Evolutionary conservation across 1,139 yeast species (phyloP).

Genomic region (Hansenula sp.): DNA sequence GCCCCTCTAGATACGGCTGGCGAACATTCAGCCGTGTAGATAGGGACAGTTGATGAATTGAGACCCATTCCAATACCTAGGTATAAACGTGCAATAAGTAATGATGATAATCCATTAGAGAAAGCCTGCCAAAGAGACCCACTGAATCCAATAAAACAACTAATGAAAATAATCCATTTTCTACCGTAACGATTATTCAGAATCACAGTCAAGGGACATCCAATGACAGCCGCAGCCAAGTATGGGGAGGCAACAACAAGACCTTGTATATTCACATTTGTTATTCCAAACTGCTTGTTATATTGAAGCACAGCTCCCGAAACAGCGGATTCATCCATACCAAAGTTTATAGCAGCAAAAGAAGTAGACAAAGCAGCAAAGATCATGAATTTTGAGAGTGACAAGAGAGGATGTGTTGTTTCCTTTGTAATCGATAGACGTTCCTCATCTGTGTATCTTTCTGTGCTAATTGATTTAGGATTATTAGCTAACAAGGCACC

Average conservation of each 20-base stretch:
- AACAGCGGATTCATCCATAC: conserved; percentile 39
- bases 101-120: conserved; percentile 42
- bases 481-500: conserved; percentile 26
- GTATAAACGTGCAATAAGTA: conserved; percentile 41
- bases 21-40: conserved; percentile 47
- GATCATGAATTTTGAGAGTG: conserved; percentile 19
- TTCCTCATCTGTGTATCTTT: conserved; percentile 16
- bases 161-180: conserved; percentile 42
- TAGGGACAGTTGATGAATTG: conserved; percentile 37
- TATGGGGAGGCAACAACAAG: conserved; percentile 51
- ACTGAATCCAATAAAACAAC: conserved; percentile 41
- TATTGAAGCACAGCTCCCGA: conserved; percentile 51
- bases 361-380: conserved; percentile 24
- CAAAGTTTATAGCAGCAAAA: conserved; percentile 28
- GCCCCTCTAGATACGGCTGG: conserved; percentile 46
- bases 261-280: conserved; percentile 38
- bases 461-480: conserved; percentile 12
- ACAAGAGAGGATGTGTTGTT: conserved; percentile 17
- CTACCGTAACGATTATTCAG: conserved; percentile 42
- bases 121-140: conserved; percentile 50
- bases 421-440: conserved; percentile 12
- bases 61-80: conserved; percentile 35
- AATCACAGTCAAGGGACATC: conserved; percentile 44
- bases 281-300: conserved; percentile 35
- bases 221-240: conserved; percentile 41